Evolutionary conservation across 805 yeast genomes (phyloP).

Genomic region (Danielia oregonensis): DNA sequence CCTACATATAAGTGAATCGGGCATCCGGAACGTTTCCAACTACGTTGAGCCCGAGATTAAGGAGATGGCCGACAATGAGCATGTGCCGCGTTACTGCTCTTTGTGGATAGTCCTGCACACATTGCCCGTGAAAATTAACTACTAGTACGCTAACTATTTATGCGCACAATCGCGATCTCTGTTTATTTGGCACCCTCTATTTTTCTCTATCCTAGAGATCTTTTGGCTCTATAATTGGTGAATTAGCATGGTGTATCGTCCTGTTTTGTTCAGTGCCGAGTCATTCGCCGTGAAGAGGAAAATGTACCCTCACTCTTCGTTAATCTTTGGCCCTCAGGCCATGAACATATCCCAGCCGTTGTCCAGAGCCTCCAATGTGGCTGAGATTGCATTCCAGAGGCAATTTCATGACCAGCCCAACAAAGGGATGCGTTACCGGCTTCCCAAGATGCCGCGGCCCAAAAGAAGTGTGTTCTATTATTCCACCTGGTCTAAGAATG

Average conservation of each 20-base stretch:
- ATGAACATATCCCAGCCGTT: conserved; percentile 41
- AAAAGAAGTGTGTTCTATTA: conserved; percentile 52
- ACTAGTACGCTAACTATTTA: background rate
- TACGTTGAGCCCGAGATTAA: too few relatives aligned
- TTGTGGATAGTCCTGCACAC: background rate
- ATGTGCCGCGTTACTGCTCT: background rate
- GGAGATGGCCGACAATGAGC: background rate
- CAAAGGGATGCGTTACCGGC: conserved; percentile 14
- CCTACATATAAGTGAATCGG: too few relatives aligned
- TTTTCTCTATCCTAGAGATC: too few relatives aligned
- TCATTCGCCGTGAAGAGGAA: conserved; percentile 11
- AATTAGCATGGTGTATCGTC: conserved; percentile 14
- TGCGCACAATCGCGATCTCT: background rate
- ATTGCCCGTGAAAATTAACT: background rate
- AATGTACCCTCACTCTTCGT: conserved; percentile 20
- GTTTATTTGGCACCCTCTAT: conserved; percentile 1
- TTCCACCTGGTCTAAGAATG: conserved; percentile 36
- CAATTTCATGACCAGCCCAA: conserved; percentile 9
- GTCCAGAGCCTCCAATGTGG: conserved; percentile 37
- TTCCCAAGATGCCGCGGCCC: conserved; percentile 57
- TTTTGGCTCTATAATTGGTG: too few relatives aligned
- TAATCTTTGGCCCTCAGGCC: conserved; percentile 30
- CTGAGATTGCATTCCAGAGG: conserved; percentile 27
- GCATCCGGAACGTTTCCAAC: too few relatives aligned
- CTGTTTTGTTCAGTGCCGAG: conserved; percentile 12